Evolutionary conservation across 2,329 filamentous ascomycete genomes (phyloP).

Genomic region (Aspergillus bombycis): DNA sequence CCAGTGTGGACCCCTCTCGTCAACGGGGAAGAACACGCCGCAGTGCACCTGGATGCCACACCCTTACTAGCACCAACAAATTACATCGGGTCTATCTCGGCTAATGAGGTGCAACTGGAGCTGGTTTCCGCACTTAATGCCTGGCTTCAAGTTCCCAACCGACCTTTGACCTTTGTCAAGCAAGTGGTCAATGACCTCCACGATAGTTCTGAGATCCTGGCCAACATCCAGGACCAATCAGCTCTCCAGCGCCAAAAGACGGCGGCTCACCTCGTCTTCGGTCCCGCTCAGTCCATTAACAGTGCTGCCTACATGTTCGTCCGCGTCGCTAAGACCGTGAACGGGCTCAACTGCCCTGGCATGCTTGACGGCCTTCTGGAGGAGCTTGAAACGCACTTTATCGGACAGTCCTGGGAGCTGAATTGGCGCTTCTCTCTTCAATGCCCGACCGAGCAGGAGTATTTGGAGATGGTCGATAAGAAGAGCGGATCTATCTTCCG

Average conservation of each 20-base stretch:
- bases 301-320: constrained; percentile 36
- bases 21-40: constrained; percentile 4
- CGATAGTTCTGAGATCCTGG: constrained; percentile 36
- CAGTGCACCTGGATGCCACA: constrained; percentile 9
- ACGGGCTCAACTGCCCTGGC: constrained; percentile 17
- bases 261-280: constrained; percentile 42
- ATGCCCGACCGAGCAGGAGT: constrained; percentile 27
- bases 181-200: constrained; percentile 32
- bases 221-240: constrained; percentile 46
- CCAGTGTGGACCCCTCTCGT: constrained; percentile 10
- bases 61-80: constrained; percentile 19
- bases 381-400: constrained; percentile 19
- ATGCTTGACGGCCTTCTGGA: constrained; percentile 28
- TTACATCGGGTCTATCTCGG: constrained; percentile 32
- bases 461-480: constrained; percentile 30
- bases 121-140: constrained; percentile 33
- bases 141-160: constrained; percentile 31
- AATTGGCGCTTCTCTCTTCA: constrained; percentile 21
- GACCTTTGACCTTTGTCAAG: constrained; percentile 25
- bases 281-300: constrained; percentile 42
- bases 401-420: constrained; percentile 26
- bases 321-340: constrained; percentile 23
- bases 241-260: constrained; percentile 38
- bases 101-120: constrained; percentile 28
- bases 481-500: constrained; percentile 29